A percentile compares a stretch with the other conserved stretches of the same genome.
Conservation (phyloP, 2,329 filamentous ascomycete species). For the Exserohilum turcica region DNA sequence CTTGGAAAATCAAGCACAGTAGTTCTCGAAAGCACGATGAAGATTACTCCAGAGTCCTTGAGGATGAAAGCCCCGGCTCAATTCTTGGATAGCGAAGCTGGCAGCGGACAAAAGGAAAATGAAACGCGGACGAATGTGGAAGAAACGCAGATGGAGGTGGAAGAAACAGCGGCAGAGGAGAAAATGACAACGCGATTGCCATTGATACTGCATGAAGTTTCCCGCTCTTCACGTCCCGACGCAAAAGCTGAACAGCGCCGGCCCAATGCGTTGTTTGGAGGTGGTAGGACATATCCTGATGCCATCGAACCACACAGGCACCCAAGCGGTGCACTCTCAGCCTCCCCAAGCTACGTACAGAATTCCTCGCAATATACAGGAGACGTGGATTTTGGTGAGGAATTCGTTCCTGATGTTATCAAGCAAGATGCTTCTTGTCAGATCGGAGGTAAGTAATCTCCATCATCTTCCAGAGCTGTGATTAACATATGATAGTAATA, state of each 20-base stretch:
- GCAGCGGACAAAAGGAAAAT: no score
- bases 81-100: neutral
- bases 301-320: neutral
- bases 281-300: neutral
- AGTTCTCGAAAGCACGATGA: neutral
- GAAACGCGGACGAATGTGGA: neutral
- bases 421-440: no score
- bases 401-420: no score
- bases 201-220: no score
- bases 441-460: no score
- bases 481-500: neutral
- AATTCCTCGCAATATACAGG: no score
- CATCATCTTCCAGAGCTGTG: neutral
- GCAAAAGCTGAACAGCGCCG: neutral
- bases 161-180: neutral
- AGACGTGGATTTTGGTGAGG: no score
- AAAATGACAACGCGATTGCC: neutral
- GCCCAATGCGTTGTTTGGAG: neutral
- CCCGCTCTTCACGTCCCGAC: no score
- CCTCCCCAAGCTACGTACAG: neutral
- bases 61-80: neutral
- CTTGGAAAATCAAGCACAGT: constrained; percentile 4
- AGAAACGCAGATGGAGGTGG: no score
- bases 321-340: neutral
- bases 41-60: neutral